These are phyloP conservation scores for Fraxinus americana DNA, from an alignment of 257 asterid species.

Conservation along the genomic window DNA sequence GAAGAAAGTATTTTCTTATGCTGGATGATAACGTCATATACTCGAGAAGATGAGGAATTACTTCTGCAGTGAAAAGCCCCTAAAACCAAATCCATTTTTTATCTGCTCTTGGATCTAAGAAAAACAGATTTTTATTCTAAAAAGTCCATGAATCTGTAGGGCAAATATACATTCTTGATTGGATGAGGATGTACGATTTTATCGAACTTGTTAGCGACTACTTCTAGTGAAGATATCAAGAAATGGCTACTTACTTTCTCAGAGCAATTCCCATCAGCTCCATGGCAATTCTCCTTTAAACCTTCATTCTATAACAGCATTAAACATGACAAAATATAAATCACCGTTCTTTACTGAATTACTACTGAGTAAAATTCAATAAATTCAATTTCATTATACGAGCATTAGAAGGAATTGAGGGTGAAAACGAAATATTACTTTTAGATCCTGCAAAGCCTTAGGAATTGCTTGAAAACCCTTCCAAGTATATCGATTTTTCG, in stretches of 20 bases:
- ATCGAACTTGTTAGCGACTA: not conserved
- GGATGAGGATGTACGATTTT: not conserved
- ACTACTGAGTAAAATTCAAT: not conserved
- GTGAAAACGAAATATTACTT: conserved; percentile 34
- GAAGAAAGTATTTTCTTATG: not conserved
- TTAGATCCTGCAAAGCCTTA: conserved; percentile 63
- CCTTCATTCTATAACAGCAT: conserved; percentile 63
- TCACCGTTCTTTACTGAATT: not conserved
- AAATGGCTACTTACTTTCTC: conserved; percentile 49
- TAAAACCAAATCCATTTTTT: not conserved
- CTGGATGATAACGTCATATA: not conserved
- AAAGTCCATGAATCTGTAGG: not conserved
- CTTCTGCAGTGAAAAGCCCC: conserved; percentile 23
- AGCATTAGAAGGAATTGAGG: not conserved
- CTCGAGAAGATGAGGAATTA: conserved; percentile 3
- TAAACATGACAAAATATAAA: not conserved
- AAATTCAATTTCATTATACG: not conserved
- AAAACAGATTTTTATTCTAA: not conserved
- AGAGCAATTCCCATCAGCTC: conserved; percentile 52
- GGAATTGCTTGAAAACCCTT: conserved; percentile 93
- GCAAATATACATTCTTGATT: not conserved
- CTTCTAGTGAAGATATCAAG: not conserved
- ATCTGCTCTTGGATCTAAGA: not conserved
- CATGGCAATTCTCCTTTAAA: conserved; percentile 51
- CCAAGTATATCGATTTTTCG: conserved; percentile 87